Evolutionary conservation across 1,284 basidiomycete species (phyloP), one percentile per base, ranked within the genome.

Genomic region (Fomitiporia mediterranea): DNA sequence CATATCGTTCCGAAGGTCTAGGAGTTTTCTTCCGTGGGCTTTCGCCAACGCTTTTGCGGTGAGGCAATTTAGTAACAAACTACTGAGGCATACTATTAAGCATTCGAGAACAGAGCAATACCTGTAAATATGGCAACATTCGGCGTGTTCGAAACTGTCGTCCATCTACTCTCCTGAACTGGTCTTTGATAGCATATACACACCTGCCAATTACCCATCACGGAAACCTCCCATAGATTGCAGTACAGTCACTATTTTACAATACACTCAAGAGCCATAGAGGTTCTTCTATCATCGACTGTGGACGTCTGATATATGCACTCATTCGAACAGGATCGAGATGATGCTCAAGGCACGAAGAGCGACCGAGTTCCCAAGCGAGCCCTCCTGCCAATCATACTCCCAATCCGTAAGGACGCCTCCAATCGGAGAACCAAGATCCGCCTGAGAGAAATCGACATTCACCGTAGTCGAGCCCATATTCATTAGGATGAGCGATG

Each of bases 41-140:
- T 37, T 74, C 82, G 5, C 89, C 91, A 2, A 93, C 91, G 1
- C 67, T 94, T 5, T 80, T 94, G 47, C 76, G 91, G 86, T 88
- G 61, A 60, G 83, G 73, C 17, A 25, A 21, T 15, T 23, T 44
- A 13, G 17, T 27, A 50, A 23, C 38, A 15, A 23, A 21, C 0
- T 34, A 40, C 32, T 42, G 25, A 9, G 35, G 17, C 8, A 32
- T 17, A 13, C 6, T 46, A 21, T 57, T 37, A 46, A 21, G 38
- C 32, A 1, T 42, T 15, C 13, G 52, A 21, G 1, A 17, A 21
- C 47, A 74, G 74, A 25, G 72, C 74, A n/a, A 68, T 75, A 13
- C 80, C 81, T 3, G 80, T 80, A n/a, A 82, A 82, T 60, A 79
- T 81, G 69, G 79, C 76, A 23, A 80, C 76, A 0, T 82, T 82